Conservation (phyloP, 495 filamentous ascomycete genomes). For the Talaromyces wortmannii region DNA sequence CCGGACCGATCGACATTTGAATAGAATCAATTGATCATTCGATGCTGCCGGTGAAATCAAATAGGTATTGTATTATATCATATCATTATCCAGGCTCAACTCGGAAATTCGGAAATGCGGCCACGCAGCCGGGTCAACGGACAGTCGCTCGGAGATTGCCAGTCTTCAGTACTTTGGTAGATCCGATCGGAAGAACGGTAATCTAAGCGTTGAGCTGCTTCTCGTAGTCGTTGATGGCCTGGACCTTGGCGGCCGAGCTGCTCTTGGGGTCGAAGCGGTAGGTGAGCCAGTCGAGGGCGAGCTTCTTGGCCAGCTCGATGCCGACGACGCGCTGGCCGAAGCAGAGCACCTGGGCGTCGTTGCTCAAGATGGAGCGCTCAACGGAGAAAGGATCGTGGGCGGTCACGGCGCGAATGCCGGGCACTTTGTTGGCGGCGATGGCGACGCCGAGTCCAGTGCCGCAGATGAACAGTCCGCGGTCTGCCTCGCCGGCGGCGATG, state of each 20-base stretch:
- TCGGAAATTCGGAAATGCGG: neutral
- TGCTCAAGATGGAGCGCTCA: conserved; percentile 73
- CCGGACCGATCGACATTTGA: too few species aligned
- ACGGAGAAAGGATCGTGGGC: conserved; percentile 83
- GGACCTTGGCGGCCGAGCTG: conserved; percentile 66
- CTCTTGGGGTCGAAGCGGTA: conserved; percentile 74
- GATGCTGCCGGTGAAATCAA: neutral
- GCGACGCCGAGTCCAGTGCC: conserved; percentile 82
- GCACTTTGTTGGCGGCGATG: conserved; percentile 82
- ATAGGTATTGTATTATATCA: neutral
- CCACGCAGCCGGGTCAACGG: neutral
- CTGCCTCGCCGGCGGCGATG: conserved; percentile 58
- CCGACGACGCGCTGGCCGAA: conserved; percentile 83
- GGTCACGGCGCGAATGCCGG: conserved; percentile 76
- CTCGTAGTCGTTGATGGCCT: conserved; percentile 70
- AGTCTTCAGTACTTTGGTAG: too few species aligned
- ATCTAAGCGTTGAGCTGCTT: conserved; percentile 29
- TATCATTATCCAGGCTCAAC: neutral
- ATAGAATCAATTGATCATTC: neutral
- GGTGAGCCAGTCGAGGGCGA: conserved; percentile 76
- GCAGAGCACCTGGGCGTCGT: conserved; percentile 83
- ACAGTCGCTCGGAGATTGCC: too few species aligned
- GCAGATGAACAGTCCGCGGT: conserved; percentile 81
- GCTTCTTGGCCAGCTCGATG: conserved; percentile 66
- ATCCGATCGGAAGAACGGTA: conserved; percentile 3